Conservation (phyloP, 106 monocot species). For the Iris macrosiphon region DNA sequence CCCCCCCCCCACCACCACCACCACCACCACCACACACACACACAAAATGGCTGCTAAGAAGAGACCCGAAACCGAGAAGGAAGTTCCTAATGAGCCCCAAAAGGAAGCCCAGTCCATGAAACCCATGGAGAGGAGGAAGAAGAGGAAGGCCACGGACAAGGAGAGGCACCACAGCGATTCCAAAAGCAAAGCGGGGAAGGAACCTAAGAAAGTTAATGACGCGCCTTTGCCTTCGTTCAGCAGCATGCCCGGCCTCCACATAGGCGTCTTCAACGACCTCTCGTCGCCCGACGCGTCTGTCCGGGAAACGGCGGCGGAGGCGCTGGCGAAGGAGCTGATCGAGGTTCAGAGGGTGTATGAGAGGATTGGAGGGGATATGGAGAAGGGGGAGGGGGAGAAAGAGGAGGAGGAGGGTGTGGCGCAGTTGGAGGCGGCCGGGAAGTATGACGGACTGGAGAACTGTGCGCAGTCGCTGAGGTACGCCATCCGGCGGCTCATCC, state of each 20-base stretch:
- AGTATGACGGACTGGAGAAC: slow-evolving; percentile 82
- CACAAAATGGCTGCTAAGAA: too few species aligned
- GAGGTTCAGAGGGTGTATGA: slow-evolving; percentile 67
- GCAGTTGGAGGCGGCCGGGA: slow-evolving; percentile 60
- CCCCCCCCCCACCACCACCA: too few species aligned
- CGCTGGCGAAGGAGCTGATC: slow-evolving; percentile 40
- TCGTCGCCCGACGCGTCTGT: slow-evolving; percentile 37
- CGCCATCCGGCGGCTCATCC: slow-evolving; percentile 73
- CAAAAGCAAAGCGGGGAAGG: slow-evolving; percentile 10
- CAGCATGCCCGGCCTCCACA: slow-evolving; percentile 45
- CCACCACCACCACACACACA: too few species aligned
- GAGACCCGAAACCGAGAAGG: too few species aligned
- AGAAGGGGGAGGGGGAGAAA: too few species aligned
- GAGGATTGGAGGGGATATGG: slow-evolving; percentile 11
- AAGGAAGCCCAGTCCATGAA: too few species aligned
- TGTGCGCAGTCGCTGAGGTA: slow-evolving; percentile 73
- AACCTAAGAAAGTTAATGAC: too few species aligned
- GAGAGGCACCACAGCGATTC: slow-evolving; percentile 24
- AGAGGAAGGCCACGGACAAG: slow-evolving; percentile 52
- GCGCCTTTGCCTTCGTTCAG: not conserved
- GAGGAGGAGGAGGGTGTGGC: slow-evolving; percentile 8
- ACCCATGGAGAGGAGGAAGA: slow-evolving; percentile 66
- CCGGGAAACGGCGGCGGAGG: slow-evolving; percentile 55
- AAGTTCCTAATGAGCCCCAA: too few species aligned
- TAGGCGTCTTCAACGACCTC: slow-evolving; percentile 59